Evolutionary conservation across 75 land plant genomes (phyloP).

Genomic region (Selaginella tamariscina): DNA sequence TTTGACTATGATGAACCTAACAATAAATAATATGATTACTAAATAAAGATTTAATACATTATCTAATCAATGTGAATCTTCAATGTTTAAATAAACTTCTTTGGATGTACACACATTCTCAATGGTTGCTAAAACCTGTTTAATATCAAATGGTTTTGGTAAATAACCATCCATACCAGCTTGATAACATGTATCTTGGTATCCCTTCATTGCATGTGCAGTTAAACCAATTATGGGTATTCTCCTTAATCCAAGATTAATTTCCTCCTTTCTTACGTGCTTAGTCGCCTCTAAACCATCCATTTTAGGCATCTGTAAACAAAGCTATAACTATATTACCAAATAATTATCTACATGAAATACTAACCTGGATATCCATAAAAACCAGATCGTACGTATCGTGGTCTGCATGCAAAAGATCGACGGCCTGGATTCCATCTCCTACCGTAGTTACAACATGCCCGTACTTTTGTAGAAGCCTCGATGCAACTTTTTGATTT

Average conservation of each 20-base stretch:
- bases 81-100: not conserved
- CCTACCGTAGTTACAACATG: not conserved
- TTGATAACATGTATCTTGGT: not conserved
- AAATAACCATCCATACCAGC: conserved; percentile 1
- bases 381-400: not conserved
- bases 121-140: not conserved
- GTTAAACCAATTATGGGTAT: not conserved
- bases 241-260: not conserved
- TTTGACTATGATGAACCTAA: too few relatives aligned
- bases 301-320: not conserved
- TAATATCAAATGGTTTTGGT: not conserved
- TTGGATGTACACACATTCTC: not conserved
- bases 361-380: conserved; percentile 12
- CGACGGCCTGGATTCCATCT: not conserved
- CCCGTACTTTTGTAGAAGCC: not conserved
- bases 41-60: too few relatives aligned
- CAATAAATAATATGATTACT: too few relatives aligned
- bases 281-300: not conserved
- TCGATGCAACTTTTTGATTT: not conserved
- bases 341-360: not conserved
- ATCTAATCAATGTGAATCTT: too few relatives aligned
- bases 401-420: not conserved
- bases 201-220: not conserved
- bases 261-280: not conserved
- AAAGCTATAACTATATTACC: not conserved